phyloP scores from a whole-genome alignment of 73 alveolate species.

The Halteria grandinella region DNA sequence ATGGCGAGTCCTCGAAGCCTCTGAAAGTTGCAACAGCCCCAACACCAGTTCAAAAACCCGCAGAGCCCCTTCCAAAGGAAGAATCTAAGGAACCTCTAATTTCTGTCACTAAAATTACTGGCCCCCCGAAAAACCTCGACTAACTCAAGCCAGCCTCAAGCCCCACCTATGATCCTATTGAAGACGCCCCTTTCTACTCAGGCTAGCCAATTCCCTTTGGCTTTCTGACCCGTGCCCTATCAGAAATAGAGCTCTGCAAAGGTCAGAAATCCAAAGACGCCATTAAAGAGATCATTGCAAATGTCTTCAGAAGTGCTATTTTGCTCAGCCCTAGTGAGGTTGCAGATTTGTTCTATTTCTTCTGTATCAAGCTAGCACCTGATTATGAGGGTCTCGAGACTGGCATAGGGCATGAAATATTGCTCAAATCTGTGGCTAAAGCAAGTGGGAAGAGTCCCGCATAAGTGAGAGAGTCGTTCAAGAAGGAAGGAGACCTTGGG shows the following conservation, averaged over 20 bases:
- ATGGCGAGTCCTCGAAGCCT: not conserved
- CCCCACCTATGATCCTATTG: conserved; percentile 52
- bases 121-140: not conserved
- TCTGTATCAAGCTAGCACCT: conserved; percentile 94
- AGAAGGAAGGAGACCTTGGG: conserved; percentile 96
- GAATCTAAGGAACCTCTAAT: not conserved
- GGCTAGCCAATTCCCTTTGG: conserved; percentile 70
- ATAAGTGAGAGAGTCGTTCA: conserved; percentile 83
- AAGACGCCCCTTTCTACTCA: conserved; percentile 64
- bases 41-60: not conserved
- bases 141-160: not conserved
- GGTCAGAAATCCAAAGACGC: conserved; percentile 88
- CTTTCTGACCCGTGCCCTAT: conserved; percentile 73
- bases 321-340: conserved; percentile 75
- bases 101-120: not conserved
- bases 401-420: conserved; percentile 95
- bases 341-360: conserved; percentile 84
- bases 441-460: conserved; percentile 90
- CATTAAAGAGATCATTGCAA: conserved; percentile 81
- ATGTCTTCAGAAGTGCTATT: conserved; percentile 80
- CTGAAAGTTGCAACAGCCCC: not conserved
- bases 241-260: conserved; percentile 79
- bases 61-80: not conserved
- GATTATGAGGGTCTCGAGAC: conserved; percentile 95
- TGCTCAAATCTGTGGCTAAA: conserved; percentile 88